Evolutionary conservation across 1,284 basidiomycete species (phyloP), one percentile per base, ranked within the genome.

Genomic region (Neotropicomus parvogracilis): DNA sequence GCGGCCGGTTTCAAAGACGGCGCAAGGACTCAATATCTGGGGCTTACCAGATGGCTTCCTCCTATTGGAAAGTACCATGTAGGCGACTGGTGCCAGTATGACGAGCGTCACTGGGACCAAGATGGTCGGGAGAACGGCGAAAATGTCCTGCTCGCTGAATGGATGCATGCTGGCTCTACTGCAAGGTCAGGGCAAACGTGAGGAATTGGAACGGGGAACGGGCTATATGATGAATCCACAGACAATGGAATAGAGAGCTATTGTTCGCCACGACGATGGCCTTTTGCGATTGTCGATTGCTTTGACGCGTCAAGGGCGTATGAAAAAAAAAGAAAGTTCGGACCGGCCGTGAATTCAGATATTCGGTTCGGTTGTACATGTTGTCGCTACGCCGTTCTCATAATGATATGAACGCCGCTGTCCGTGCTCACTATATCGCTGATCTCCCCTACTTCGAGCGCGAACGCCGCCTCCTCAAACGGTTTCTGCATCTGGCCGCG

Each of bases 401-500:
- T 73, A 62, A 99, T 91, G 56, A 98, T 67, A 69, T 99, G 97
- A 12, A 97, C 90, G n/a, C 97, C 97, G 57, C 91, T 95, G 60
- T 98, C 95, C 33, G 95, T 90, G 61, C 84, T 83, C 64, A 98
- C 79, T 44, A 98, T 74, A 41, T 82, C 86, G 69, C 91, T 94
- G 58, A 98, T 83, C 69, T 91, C 72, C 13, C 88, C 91, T n/a
- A 90, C 79, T 47, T 85, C 66, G 52, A 98, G 78, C 1, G 71
- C 80, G 69, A 84, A 97, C 9, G 94, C 80, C 4, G 90, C 90
- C 20, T 97, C 91, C 73, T 98, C 95, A 64, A 99, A 99, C 19
- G 92, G 85, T 70, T 92, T 94, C 71, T 99, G 97, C 97, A 99
- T 99, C 75, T 91, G 87, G 3, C 89, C 91, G 13, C 72, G 80